Evolutionary conservation across 352 stramenopile species (phyloP).

Genomic region (Thalassiosira livingstoniorum): DNA sequence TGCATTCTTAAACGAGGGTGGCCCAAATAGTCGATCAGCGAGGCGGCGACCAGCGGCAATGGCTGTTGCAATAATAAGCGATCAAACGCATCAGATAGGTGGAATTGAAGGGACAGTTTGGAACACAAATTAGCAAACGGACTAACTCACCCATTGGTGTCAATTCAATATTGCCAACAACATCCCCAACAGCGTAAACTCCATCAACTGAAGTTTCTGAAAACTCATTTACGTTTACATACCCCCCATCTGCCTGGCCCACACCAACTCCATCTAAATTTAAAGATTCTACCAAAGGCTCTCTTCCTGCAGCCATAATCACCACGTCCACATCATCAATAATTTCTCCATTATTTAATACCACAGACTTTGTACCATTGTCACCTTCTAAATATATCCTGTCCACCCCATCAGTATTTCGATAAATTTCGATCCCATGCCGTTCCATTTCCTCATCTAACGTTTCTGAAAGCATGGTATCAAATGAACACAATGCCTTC

Average conservation of each 20-base stretch:
- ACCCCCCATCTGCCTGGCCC: slow-evolving; percentile 13
- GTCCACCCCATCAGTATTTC: slow-evolving; percentile 58
- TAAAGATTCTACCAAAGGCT: slow-evolving; percentile 88
- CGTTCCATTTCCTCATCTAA: slow-evolving; percentile 49
- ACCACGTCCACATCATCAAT: slow-evolving; percentile 87
- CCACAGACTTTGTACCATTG: slow-evolving; percentile 63
- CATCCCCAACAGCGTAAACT: slow-evolving; percentile 92
- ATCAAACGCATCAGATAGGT: slow-evolving; percentile 80
- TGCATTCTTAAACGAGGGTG: slow-evolving; percentile 31
- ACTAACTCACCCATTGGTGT: slow-evolving; percentile 84
- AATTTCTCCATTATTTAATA: slow-evolving; percentile 78
- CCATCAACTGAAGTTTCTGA: slow-evolving; percentile 87
- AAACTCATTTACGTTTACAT: slow-evolving; percentile 30
- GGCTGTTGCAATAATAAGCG: slow-evolving; percentile 50
- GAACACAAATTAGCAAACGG: not conserved
- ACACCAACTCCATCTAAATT: slow-evolving; percentile 81
- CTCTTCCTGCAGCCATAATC: slow-evolving; percentile 90
- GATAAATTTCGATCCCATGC: slow-evolving; percentile 65
- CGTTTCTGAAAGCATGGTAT: slow-evolving; percentile 66
- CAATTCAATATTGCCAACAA: slow-evolving; percentile 86
- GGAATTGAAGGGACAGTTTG: not conserved
- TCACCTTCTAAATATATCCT: slow-evolving; percentile 43
- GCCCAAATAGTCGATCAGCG: slow-evolving; percentile 86
- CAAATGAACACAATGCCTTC: slow-evolving; percentile 78
- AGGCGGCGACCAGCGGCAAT: slow-evolving; percentile 88